A percentile compares a stretch with the other conserved stretches of the same genome.
Evolutionary conservation across 1,284 basidiomycete species (phyloP).

Genomic region (Cutaneotrichosporon sp.): DNA sequence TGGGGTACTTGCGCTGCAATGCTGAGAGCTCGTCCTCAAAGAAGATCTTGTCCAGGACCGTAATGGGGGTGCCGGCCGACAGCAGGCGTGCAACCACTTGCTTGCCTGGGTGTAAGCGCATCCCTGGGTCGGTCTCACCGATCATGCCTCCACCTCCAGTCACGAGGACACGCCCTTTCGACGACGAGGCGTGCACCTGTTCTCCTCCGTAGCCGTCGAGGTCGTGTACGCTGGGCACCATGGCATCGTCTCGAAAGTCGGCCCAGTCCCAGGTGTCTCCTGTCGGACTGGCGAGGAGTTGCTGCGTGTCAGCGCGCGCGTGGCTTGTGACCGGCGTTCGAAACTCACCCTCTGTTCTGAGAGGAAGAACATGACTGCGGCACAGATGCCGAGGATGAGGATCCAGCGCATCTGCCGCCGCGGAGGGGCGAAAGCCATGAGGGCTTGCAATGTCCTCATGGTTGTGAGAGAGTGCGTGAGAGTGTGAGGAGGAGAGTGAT

Average conservation of each 20-base stretch:
- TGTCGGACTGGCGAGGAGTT: background rate
- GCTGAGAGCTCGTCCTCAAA: slow-evolving; percentile 29
- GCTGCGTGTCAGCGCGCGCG: background rate
- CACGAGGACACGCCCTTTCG: slow-evolving; percentile 16
- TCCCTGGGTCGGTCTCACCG: slow-evolving; percentile 6
- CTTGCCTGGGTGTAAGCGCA: slow-evolving; percentile 26
- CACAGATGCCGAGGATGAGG: background rate
- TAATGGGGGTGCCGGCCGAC: slow-evolving; percentile 19
- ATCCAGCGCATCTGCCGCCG: slow-evolving; percentile 4
- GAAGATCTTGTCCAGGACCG: slow-evolving; percentile 34
- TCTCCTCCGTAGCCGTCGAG: slow-evolving; percentile 12
- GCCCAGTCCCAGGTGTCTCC: slow-evolving; percentile 1
- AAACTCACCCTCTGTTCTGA: slow-evolving; percentile 7
- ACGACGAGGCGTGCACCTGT: background rate
- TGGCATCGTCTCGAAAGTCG: slow-evolving; percentile 1
- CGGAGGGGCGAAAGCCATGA: background rate
- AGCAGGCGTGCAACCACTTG: slow-evolving; percentile 27
- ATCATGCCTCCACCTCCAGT: slow-evolving; percentile 23
- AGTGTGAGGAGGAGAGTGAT: too few relatives aligned
- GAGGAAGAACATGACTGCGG: background rate
- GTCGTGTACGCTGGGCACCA: slow-evolving; percentile 11
- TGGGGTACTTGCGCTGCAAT: slow-evolving; percentile 17
- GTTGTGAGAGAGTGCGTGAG: background rate
- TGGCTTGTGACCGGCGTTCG: background rate
- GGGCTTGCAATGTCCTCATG: background rate